Base-by-base conservation (phyloP, 441 rosid species). In the Gossypium davidsonii region DNA sequence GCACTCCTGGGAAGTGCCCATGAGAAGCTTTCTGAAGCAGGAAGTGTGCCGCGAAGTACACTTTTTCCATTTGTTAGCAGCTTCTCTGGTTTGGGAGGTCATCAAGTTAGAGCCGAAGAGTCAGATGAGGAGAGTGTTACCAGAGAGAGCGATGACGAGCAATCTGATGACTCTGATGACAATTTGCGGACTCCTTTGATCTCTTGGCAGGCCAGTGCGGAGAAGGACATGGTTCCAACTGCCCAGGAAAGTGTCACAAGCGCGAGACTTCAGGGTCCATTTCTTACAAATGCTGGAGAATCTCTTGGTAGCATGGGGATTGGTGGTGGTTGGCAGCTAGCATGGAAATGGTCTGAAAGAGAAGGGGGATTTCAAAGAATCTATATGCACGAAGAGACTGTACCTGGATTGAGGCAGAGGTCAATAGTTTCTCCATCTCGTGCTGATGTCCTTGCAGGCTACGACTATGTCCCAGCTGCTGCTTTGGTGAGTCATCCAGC, bases 271-370 rank as follows among this genome's bases (percentile, higher is more conserved):
- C 90, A 89, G 28, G 84, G 94, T 80, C 86, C 82, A 72, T 78
- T 79, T 34, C 87, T 85, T 61, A 89, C 85, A 57, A 86, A 82
- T 79, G 80, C 76, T 3, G 94, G 89, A 25, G 94, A 88, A 26
- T 79, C 86, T 3, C 80, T 78, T 3, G 81, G 91, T 42, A 79
- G 86, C 60, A 77, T 86, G 80, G 98, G 91, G 63, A 93, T 93
- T 71, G 99, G 99, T 66, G 98, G 98, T 25, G 98, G 97, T 34
- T 95, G 99, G 99, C 99, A 93, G 81, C 78, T 95, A 74, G 98
- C 99, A 20, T 95, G 97, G 98, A 86, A 93, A 81, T 91, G 95
- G 93, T 74, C 96, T 28, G 97, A 91, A 67, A 87, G 79, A 76
- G 93, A 85, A 74, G 91, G 90, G 6, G 94, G 86, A 14, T 91